Base-by-base conservation (phyloP, 2,329 filamentous ascomycete species). In the Aureobasidium sp. region DNA sequence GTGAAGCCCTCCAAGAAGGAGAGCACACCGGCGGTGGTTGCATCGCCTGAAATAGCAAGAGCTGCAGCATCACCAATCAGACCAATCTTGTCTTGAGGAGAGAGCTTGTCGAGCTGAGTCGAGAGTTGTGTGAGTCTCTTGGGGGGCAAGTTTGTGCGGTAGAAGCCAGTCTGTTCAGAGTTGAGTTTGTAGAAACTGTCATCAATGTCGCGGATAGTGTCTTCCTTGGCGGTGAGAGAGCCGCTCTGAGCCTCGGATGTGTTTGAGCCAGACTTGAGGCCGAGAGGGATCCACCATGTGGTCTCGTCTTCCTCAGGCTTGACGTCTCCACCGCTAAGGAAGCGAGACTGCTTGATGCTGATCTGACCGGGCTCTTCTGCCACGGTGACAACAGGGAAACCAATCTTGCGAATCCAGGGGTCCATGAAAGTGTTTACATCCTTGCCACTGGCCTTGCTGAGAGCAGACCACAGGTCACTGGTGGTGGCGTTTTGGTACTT, bases 391-490 rank as follows among this genome's bases (percentile, higher is more conserved):
- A 97, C 86, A 0, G 94, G 94, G 74, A 96, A 95, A 1, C 94
- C 94, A 66, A 97, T 95, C 77, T 93, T 94, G 67, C 87, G 85
- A 70, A 97, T 96, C 94, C 94, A 99, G 19, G 88, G 86, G 65
- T 90, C 82, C 92, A 99, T 99, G 70, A 97, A 87, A 51, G 80
- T 79, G 65, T 87, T 86, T 37, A 99, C 88, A 69, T 97, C 89
- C 71, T 90, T 84, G 35, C 90, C 90, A 9, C 93, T 96, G 4
- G 89, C 90, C 68, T 95, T 85, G 70, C 87, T 89, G 50, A 99
- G 79, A 9, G 93, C 90, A 62, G 85, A 81, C 94, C 94, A 99
- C 2, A 99, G 81, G 67, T 95, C 92, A 69, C 88, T 85, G 1
- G 94, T 97, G 67, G 88, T 95, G 47, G 94, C 94, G 71, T 99